Conservation (phyloP, 2,329 filamentous ascomycete genomes). For the Thielaviopsis euricoi region DNA sequence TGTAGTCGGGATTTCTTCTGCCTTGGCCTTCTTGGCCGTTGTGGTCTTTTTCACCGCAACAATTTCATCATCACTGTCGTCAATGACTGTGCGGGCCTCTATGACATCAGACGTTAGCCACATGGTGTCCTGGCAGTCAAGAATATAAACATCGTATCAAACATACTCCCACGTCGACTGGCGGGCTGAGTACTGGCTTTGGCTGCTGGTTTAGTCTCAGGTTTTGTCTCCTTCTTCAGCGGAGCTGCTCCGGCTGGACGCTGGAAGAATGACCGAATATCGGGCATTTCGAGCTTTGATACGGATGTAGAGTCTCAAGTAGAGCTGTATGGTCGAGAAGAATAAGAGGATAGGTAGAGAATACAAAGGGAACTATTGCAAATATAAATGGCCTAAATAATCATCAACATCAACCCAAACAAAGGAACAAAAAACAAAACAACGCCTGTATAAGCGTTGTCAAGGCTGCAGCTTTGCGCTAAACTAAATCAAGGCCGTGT, state of each 20-base stretch:
- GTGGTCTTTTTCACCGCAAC: slow-evolving; percentile 19
- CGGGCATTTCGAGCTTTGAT: slow-evolving; percentile 26
- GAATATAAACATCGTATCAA: neutral
- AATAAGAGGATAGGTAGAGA: neutral
- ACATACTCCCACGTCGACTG: slow-evolving; percentile 27
- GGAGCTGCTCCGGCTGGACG: slow-evolving; percentile 48
- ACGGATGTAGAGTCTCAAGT: neutral
- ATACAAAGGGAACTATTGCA: neutral
- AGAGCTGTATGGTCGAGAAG: neutral
- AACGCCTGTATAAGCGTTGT: neutral
- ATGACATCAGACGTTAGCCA: slow-evolving; percentile 14
- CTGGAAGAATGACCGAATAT: slow-evolving; percentile 85
- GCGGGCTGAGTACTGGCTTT: slow-evolving; percentile 16
- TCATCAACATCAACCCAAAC: neutral
- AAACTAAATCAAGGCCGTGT: neutral
- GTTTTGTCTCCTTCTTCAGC: slow-evolving; percentile 30
- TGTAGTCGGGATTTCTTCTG: slow-evolving; percentile 32
- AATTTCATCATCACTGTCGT: slow-evolving; percentile 57
- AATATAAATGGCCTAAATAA: neutral
- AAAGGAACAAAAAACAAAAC: neutral
- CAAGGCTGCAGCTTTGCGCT: too few relatives aligned
- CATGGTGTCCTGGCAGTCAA: neutral
- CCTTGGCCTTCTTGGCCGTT: slow-evolving; percentile 32
- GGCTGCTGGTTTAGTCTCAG: slow-evolving; percentile 27
- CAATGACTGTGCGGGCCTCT: slow-evolving; percentile 54